phyloP scores from a whole-genome alignment of 352 stramenopile genomes.

The Globisporangium polare region DNA sequence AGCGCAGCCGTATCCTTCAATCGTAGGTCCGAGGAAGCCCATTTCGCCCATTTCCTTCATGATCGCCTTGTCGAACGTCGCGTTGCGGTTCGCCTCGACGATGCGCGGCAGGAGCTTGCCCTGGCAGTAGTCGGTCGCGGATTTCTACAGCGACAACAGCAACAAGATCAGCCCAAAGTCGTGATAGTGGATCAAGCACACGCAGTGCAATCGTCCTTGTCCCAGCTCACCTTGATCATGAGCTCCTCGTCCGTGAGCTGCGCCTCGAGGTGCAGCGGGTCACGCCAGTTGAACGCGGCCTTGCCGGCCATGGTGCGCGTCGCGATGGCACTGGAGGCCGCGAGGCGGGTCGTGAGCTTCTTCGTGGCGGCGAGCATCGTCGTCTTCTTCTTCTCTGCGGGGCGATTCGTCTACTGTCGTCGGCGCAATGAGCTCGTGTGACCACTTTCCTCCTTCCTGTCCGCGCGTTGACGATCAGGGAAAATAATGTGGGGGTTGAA shows the following conservation, averaged over 20 bases:
- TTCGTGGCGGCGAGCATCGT: conserved; percentile 27
- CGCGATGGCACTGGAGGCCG: conserved; percentile 18
- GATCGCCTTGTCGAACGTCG: conserved; percentile 92
- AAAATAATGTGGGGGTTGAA: neutral
- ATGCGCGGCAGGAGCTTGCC: conserved; percentile 92
- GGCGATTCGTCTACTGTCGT: conserved; percentile 8
- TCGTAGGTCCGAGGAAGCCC: conserved; percentile 93
- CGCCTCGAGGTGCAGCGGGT: conserved; percentile 67
- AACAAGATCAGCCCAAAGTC: neutral
- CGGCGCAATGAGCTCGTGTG: neutral
- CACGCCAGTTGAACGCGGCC: conserved; percentile 72
- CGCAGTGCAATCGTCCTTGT: neutral
- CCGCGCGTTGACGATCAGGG: conserved; percentile 4
- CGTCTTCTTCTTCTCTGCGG: neutral
- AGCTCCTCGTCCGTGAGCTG: conserved; percentile 90
- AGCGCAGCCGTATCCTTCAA: conserved; percentile 94
- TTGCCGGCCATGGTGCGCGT: conserved; percentile 44
- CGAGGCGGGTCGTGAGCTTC: conserved; percentile 22
- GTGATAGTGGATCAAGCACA: neutral
- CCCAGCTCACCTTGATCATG: conserved; percentile 75
- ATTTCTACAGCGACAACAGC: conserved; percentile 55
- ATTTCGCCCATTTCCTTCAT: conserved; percentile 94
- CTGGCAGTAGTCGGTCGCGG: conserved; percentile 92
- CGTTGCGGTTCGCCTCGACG: conserved; percentile 92
- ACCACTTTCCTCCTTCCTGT: conserved; percentile 1